Evolutionary conservation across 129 eudicot species (phyloP), one percentile per base, ranked within the genome.

Genomic region (Silybum marianum): DNA sequence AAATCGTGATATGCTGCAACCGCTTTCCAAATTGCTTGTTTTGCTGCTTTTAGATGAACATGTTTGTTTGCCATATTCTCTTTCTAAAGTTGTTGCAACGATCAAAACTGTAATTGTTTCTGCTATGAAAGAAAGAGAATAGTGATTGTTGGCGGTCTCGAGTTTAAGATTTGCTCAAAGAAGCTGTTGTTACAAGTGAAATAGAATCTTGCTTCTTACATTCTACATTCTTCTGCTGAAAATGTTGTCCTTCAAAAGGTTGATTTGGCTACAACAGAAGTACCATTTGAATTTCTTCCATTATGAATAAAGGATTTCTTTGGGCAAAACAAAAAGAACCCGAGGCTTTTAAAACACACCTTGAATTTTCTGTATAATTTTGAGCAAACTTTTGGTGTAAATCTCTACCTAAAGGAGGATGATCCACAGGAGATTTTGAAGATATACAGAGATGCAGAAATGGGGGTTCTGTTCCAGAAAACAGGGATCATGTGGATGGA

Each of bases 161-260:
- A 63, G 86, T 86, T 76, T 78, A n/a, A n/a, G n/a, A n/a, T n/a
- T n/a, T n/a, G n/a, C n/a, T n/a, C n/a, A n/a, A n/a, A n/a, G n/a
- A n/a, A 82, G 87, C 86, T 74, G 89, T 91, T 75, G 86, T 90
- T 69, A 78, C 81, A 10, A 85, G 84, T 42, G 88, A 83, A 28
- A 87, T 95, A 58, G 92, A 84, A 92, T 90, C 91, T 95, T 65
- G 97, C 99, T 34, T 88, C 98, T 39, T 92, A 95, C 82, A 80
- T 95, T 87, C 98, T 92, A 75, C 92, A 92, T 72, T 89, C 89
- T 80, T 95, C 90, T 84, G 89, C 87, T 54, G 99, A 97, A 62
- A 92, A 87, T 83, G 80, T 85, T 36, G 97, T 89, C 71, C 74
- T 90, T 65, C 93, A 84, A 66, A 95, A 95, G 88, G 76, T 95